Percentiles rank a stretch among this genome's conserved stretches.
Conservation (phyloP, 306 rosid species). For the Vigna hirtella region DNA sequence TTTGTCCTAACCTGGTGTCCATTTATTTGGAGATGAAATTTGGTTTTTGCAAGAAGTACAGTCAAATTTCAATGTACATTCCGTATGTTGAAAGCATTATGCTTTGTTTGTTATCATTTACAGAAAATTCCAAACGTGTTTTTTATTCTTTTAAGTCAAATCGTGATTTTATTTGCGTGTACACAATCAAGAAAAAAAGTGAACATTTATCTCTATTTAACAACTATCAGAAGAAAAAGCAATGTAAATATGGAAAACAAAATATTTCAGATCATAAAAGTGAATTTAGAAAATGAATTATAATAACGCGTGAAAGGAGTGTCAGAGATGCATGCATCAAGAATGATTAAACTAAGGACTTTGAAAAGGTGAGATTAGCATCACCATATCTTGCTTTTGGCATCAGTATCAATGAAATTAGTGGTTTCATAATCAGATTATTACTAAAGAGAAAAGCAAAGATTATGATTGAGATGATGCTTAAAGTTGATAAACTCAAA, state of each 20-base stretch:
- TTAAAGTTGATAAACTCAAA: constrained; percentile 12
- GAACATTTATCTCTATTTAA: background rate
- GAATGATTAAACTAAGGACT: constrained; percentile 1
- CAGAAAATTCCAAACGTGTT: background rate
- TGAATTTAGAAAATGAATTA: background rate
- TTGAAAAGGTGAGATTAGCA: background rate
- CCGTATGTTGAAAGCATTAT: background rate
- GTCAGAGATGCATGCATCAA: background rate
- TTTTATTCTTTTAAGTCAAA: background rate
- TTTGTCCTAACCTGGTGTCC: background rate
- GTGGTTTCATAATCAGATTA: constrained; percentile 29
- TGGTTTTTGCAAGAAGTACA: background rate
- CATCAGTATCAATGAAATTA: background rate
- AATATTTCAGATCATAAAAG: too few relatives aligned
- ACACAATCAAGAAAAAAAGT: background rate
- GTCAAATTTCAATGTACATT: background rate
- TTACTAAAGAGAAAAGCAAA: constrained; percentile 16
- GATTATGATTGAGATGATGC: constrained; percentile 35
- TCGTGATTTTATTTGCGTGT: background rate
- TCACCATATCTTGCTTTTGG: constrained; percentile 3
- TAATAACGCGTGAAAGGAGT: background rate
- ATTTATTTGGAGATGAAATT: background rate
- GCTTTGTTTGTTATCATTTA: background rate
- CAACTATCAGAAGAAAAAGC: background rate
- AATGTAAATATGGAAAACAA: background rate